A percentile compares a stretch with the other conserved stretches of the same genome.
These are phyloP conservation scores for Fusarium sp. DNA, from an alignment of 2,329 filamentous ascomycete genomes.

Conservation along the genomic window DNA sequence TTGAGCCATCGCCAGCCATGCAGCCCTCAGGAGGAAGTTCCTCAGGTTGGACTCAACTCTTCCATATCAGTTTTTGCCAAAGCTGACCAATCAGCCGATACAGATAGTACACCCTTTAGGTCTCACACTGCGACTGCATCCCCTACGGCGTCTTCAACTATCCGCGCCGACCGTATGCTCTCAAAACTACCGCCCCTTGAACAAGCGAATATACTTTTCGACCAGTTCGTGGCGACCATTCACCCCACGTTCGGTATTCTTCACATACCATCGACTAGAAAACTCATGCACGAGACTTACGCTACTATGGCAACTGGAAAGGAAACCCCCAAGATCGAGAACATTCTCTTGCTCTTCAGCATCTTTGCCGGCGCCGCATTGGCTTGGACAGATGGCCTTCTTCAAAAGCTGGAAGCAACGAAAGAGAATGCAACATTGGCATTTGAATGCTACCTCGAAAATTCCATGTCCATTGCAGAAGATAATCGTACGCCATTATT, in stretches of 20 bases:
- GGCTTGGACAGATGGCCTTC: constrained; percentile 12
- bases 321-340: not conserved
- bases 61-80: too few species aligned
- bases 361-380: constrained; percentile 9
- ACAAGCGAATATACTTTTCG: not conserved
- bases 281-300: not conserved
- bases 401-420: not conserved
- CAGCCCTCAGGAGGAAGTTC: not conserved
- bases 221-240: not conserved
- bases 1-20: not conserved
- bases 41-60: not conserved
- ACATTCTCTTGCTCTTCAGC: constrained; percentile 6
- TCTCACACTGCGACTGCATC: not conserved
- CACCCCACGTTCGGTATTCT: constrained; percentile 2
- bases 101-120: not conserved
- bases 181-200: not conserved
- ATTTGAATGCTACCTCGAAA: not conserved
- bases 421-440: not conserved
- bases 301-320: rapidly evolving
- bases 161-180: not conserved
- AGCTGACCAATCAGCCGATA: not conserved
- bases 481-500: not conserved
- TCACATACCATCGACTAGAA: not conserved
- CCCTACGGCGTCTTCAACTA: too few species aligned
- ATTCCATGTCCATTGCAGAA: not conserved